Conservation (phyloP, 257 asterid species). For the Plantago elongata region DNA sequence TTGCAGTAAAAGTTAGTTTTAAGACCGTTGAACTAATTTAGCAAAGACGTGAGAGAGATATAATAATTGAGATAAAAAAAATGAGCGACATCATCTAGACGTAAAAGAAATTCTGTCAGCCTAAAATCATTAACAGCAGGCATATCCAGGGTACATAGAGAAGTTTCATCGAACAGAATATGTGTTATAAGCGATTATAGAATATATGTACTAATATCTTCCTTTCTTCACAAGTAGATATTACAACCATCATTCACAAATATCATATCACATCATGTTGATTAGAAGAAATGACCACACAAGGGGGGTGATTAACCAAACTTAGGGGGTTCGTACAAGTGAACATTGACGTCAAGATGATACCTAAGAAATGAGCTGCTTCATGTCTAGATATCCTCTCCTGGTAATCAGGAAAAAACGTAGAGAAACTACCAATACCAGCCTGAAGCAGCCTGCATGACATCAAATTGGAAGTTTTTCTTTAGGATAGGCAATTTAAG, state of each 20-base stretch:
- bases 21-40: not conserved
- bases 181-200: no score
- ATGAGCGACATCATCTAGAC: not conserved
- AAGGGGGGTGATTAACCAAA: no score
- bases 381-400: slow-evolving; percentile 92
- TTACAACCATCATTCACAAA: no score
- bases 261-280: no score
- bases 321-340: no score
- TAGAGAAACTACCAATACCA: slow-evolving; percentile 78
- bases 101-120: not conserved
- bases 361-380: slow-evolving; percentile 97
- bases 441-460: slow-evolving; percentile 87
- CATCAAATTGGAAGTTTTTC: slow-evolving; percentile 13
- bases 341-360: slow-evolving; percentile 12
- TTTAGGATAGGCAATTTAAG: not conserved
- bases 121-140: no score
- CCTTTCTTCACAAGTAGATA: no score
- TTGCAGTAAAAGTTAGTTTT: not conserved
- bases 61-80: not conserved
- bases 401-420: slow-evolving; percentile 78
- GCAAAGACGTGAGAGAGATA: not conserved
- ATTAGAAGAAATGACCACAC: no score
- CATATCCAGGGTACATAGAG: no score
- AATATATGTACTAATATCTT: no score
- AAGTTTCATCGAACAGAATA: no score